These are phyloP conservation scores for Sugiyamaella boreocaroliniensis DNA, from an alignment of 805 yeast species.

Conservation along the genomic window DNA sequence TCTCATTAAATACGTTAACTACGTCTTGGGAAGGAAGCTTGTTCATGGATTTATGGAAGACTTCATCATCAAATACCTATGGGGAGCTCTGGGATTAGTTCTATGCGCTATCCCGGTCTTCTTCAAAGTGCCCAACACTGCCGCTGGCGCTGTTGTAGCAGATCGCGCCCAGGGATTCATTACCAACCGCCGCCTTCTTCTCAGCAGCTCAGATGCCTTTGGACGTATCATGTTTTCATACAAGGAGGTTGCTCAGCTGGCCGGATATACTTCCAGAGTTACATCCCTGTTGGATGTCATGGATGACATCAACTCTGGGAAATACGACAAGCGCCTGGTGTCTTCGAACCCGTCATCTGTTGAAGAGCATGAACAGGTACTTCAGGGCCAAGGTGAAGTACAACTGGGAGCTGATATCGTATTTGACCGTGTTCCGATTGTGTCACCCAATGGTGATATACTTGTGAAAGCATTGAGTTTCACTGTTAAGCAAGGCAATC, in stretches of 20 bases:
- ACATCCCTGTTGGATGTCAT: conserved; percentile 62
- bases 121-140: conserved; percentile 42
- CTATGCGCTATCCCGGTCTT: conserved; percentile 88
- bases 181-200: conserved; percentile 74
- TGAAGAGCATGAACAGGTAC: conserved; percentile 12
- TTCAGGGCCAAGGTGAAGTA: conserved; percentile 24
- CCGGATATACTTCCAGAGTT: conserved; percentile 75
- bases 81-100: conserved; percentile 93
- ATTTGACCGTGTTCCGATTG: conserved; percentile 69
- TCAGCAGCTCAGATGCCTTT: conserved; percentile 81
- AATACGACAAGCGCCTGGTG: conserved; percentile 27
- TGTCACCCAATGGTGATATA: conserved; percentile 77
- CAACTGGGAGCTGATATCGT: conserved; percentile 51
- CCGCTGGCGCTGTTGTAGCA: conserved; percentile 23
- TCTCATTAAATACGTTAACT: conserved; percentile 66
- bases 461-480: conserved; percentile 62
- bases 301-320: conserved; percentile 40
- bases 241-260: conserved; percentile 72
- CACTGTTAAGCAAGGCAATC: conserved; percentile 72
- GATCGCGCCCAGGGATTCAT: conserved; percentile 69
- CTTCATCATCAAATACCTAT: conserved; percentile 80
- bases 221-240: conserved; percentile 82
- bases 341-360: conserved; percentile 15
- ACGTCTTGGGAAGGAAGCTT: conserved; percentile 65
- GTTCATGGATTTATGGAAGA: conserved; percentile 80